These are phyloP conservation scores for Paraphaeosphaeria minitans DNA, from an alignment of 2,329 filamentous ascomycete species.

Conservation along the genomic window DNA sequence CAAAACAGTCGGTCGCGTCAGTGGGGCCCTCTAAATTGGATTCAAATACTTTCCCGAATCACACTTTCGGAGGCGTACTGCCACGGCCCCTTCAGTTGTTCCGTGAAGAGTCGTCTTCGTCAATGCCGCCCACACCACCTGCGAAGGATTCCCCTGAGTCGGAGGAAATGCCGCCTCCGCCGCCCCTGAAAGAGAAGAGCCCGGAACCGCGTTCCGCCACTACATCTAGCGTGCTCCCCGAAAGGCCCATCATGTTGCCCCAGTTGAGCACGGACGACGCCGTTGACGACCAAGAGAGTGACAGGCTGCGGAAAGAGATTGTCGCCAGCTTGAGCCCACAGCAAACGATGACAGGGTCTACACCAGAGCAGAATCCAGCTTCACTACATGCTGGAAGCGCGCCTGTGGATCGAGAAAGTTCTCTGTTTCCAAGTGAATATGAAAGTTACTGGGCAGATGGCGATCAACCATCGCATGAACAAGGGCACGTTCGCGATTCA, in stretches of 20 bases:
- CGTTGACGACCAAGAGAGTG: conserved; percentile 69
- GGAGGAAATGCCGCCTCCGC: conserved; percentile 37
- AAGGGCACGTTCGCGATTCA: conserved; percentile 15
- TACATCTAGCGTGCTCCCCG: conserved; percentile 19
- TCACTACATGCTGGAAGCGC: conserved; percentile 34
- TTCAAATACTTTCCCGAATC: conserved; percentile 44
- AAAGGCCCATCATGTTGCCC: conserved; percentile 34
- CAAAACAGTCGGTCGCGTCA: conserved; percentile 37
- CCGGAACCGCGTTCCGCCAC: conserved; percentile 17
- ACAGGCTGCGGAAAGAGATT: conserved; percentile 74
- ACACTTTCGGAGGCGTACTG: conserved; percentile 43
- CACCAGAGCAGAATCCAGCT: conserved; percentile 23
- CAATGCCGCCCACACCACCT: conserved; percentile 53
- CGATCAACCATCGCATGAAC: conserved; percentile 44
- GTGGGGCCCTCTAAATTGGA: conserved; percentile 22
- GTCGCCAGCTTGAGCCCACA: conserved; percentile 65
- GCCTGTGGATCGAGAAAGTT: conserved; percentile 59
- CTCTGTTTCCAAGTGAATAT: conserved; percentile 68
- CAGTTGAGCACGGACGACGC: conserved; percentile 57
- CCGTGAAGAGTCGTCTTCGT: conserved; percentile 44
- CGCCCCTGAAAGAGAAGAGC: conserved; percentile 48
- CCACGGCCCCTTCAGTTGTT: conserved; percentile 47
- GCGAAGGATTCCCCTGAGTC: conserved; percentile 49
- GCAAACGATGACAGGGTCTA: conserved; percentile 23
- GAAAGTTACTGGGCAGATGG: conserved; percentile 68